phyloP scores from a whole-genome alignment of 768 basidiomycete species.

The Dioszegia crocea region DNA sequence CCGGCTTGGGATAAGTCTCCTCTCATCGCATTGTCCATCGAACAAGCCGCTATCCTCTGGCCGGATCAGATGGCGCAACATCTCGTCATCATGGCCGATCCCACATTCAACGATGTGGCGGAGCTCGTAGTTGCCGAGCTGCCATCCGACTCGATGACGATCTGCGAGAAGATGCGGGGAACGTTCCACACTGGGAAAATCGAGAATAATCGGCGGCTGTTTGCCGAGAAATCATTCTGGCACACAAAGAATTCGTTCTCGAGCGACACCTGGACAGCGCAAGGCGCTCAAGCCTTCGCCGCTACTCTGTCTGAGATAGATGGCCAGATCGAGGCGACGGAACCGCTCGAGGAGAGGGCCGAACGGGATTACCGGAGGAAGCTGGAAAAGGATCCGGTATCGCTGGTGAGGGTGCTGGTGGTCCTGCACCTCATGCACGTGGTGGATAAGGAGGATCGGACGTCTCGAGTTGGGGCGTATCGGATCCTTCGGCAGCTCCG shows the following conservation, averaged over 20 bases:
- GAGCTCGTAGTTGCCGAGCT: background rate
- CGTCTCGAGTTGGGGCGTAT: background rate
- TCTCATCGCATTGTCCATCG: background rate
- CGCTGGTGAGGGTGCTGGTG: background rate
- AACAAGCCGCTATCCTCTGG: constrained; percentile 6
- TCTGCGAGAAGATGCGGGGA: constrained; percentile 5
- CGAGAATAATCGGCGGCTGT: background rate
- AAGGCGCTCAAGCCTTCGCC: constrained; percentile 23
- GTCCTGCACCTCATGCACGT: constrained; percentile 1
- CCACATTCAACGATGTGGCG: background rate
- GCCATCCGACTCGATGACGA: constrained; percentile 2
- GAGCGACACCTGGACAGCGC: constrained; percentile 20
- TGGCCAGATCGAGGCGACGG: constrained; percentile 18
- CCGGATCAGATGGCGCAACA: background rate
- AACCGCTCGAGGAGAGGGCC: background rate
- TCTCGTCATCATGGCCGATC: constrained; percentile 3
- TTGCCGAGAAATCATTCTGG: constrained; percentile 64
- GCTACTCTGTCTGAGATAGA: constrained; percentile 21
- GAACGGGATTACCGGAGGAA: background rate
- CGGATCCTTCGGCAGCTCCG: background rate
- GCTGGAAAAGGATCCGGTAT: background rate
- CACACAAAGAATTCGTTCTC: constrained; percentile 72
- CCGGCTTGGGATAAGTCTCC: background rate
- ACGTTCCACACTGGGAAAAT: background rate
- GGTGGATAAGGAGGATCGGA: background rate